phyloP scores from a whole-genome alignment of 2,329 filamentous ascomycete genomes.

The Cytospora paraplurivora region DNA sequence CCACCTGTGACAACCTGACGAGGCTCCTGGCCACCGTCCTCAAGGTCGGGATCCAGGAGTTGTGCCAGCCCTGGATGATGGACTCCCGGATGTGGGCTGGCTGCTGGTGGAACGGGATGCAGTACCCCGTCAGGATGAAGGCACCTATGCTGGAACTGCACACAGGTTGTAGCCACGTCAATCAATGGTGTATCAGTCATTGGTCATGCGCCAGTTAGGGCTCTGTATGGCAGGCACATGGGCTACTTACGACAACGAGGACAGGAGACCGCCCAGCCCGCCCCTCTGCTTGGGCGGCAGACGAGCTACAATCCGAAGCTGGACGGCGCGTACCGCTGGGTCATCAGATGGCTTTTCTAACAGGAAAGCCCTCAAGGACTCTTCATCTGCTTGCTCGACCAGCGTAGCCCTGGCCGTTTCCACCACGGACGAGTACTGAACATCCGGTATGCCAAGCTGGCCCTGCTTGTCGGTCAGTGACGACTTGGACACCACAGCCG shows the following conservation, averaged over 20 bases:
- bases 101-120: constrained; percentile 63
- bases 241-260: constrained; percentile 45
- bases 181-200: constrained; percentile 1
- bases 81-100: constrained; percentile 60
- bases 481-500: constrained; percentile 54
- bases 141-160: constrained; percentile 64
- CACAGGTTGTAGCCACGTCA: not conserved
- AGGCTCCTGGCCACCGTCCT: constrained; percentile 59
- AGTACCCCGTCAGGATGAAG: constrained; percentile 67
- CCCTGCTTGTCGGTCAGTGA: constrained; percentile 41
- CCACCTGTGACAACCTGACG: constrained; percentile 54
- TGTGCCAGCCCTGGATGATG: constrained; percentile 65
- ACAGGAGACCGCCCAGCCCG: constrained; percentile 44
- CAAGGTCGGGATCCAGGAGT: constrained; percentile 56
- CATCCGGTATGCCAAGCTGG: constrained; percentile 51
- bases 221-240: too few species aligned
- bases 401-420: constrained; percentile 41
- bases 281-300: constrained; percentile 39
- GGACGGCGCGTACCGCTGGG: constrained; percentile 53
- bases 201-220: not conserved
- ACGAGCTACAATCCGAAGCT: constrained; percentile 46
- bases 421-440: constrained; percentile 52
- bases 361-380: constrained; percentile 55
- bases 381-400: constrained; percentile 43
- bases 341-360: constrained; percentile 53